Conservation (phyloP, 768 basidiomycete genomes). For the Boletus sensibilis region DNA sequence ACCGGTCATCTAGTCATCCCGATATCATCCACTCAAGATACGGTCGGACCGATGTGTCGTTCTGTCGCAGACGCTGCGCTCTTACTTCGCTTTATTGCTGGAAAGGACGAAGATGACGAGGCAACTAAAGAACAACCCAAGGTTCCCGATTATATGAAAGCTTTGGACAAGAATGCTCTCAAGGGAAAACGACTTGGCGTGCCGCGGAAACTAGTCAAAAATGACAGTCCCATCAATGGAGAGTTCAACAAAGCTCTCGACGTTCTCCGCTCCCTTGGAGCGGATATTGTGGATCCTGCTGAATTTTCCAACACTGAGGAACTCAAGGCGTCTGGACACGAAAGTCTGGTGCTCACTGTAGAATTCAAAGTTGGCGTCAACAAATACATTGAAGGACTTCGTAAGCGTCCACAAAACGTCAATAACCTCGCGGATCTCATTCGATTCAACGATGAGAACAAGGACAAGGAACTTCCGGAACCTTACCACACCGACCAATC, state of each 20-base stretch:
- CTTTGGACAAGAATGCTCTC: slow-evolving; percentile 48
- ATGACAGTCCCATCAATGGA: slow-evolving; percentile 25
- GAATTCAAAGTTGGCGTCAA: slow-evolving; percentile 66
- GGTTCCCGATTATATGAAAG: slow-evolving; percentile 56
- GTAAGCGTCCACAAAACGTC: slow-evolving; percentile 56
- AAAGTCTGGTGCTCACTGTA: slow-evolving; percentile 48
- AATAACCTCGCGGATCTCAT: slow-evolving; percentile 57
- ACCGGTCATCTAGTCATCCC: slow-evolving; percentile 45
- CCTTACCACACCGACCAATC: slow-evolving; percentile 38
- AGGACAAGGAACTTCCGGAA: slow-evolving; percentile 44
- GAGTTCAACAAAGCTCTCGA: slow-evolving; percentile 42
- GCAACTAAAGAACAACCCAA: slow-evolving; percentile 51
- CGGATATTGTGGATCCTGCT: slow-evolving; percentile 59
- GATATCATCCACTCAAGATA: slow-evolving; percentile 57
- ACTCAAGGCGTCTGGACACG: slow-evolving; percentile 45
- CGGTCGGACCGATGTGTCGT: slow-evolving; percentile 56
- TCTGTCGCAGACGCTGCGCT: slow-evolving; percentile 55
- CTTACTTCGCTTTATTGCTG: slow-evolving; percentile 53
- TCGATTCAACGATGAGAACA: slow-evolving; percentile 52
- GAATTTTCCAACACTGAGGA: slow-evolving; percentile 56
- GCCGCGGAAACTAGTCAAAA: slow-evolving; percentile 37
- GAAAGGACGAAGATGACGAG: slow-evolving; percentile 51
- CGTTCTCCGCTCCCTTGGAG: slow-evolving; percentile 39
- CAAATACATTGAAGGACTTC: slow-evolving; percentile 44
- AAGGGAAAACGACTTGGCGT: slow-evolving; percentile 55